Evolutionary conservation across 1,139 yeast species (phyloP).

Genomic region (Nematodospora anomalae): DNA sequence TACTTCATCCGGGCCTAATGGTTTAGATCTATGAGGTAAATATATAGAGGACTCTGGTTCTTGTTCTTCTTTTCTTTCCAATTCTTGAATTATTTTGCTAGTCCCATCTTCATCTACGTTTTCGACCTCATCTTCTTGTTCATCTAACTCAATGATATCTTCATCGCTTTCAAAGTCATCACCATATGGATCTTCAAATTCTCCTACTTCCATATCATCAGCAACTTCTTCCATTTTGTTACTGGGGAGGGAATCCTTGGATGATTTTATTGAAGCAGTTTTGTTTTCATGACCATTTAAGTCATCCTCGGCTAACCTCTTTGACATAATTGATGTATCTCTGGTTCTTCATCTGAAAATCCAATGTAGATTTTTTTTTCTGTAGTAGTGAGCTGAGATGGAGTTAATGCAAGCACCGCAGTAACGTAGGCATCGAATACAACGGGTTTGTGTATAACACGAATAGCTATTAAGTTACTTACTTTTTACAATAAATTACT

Average conservation of each 20-base stretch:
- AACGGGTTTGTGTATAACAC: slow-evolving; percentile 8
- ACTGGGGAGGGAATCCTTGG: slow-evolving; percentile 29
- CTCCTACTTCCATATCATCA: slow-evolving; percentile 70
- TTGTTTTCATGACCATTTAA: slow-evolving; percentile 29
- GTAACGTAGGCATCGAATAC: not conserved
- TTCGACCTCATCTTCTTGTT: slow-evolving; percentile 59
- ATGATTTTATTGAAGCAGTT: slow-evolving; percentile 34
- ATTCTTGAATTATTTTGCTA: slow-evolving; percentile 23
- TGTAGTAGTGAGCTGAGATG: slow-evolving; percentile 5
- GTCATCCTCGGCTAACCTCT: slow-evolving; percentile 52
- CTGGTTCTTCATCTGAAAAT: slow-evolving; percentile 1
- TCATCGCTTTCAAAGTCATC: slow-evolving; percentile 96
- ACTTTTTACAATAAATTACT: not conserved
- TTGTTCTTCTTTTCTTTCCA: slow-evolving; percentile 33
- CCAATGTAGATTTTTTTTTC: slow-evolving; percentile 4
- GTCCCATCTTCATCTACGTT: slow-evolving; percentile 40
- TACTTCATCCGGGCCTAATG: slow-evolving; percentile 93
- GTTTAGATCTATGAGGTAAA: slow-evolving; percentile 84
- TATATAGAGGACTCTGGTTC: slow-evolving; percentile 51
- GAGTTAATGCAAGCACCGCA: slow-evolving; percentile 2
- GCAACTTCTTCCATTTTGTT: slow-evolving; percentile 29
- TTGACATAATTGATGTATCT: slow-evolving; percentile 48
- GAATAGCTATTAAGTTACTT: not conserved
- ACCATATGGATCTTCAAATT: slow-evolving; percentile 90
- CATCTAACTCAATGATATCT: slow-evolving; percentile 76